Evolutionary conservation across 306 rosid genomes (phyloP).

Genomic region (Canavalia ensiformis): DNA sequence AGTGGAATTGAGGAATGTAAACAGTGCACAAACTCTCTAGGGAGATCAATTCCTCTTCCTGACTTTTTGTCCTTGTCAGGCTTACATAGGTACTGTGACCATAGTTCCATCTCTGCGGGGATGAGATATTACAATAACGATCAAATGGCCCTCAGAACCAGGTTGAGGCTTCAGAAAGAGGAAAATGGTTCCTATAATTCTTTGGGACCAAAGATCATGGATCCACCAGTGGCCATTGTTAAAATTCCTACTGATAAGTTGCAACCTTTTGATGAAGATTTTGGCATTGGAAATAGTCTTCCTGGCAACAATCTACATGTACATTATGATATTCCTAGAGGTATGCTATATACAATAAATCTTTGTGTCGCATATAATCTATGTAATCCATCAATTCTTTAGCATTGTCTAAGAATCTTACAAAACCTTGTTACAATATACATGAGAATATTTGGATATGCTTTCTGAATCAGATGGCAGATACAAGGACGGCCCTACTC

Average conservation of each 20-base stretch:
- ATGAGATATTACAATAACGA: constrained; percentile 44
- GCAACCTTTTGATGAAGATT: constrained; percentile 39
- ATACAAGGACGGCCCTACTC: constrained; percentile 32
- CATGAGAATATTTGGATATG: constrained; percentile 41
- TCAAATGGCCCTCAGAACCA: constrained; percentile 50
- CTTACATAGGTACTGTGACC: not conserved
- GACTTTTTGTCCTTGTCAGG: constrained; percentile 29
- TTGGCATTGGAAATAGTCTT: constrained; percentile 39
- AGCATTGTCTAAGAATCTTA: constrained; percentile 41
- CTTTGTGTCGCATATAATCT: constrained; percentile 24
- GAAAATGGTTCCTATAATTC: constrained; percentile 40
- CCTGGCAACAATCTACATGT: constrained; percentile 31
- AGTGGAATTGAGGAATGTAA: constrained; percentile 47
- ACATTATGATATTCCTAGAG: constrained; percentile 53
- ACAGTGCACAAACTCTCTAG: constrained; percentile 46
- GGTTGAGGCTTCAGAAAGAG: constrained; percentile 56
- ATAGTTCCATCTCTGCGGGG: not conserved
- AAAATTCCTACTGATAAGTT: constrained; percentile 41
- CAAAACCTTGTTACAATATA: constrained; percentile 18
- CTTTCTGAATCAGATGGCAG: constrained; percentile 48
- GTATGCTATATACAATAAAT: constrained; percentile 48
- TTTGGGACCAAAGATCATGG: constrained; percentile 46
- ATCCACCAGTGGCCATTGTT: constrained; percentile 40
- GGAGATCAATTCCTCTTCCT: constrained; percentile 50
- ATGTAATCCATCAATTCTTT: constrained; percentile 35